These are phyloP conservation scores for Ustilago trichophora DNA, from an alignment of 1,284 basidiomycete genomes.

Conservation along the genomic window DNA sequence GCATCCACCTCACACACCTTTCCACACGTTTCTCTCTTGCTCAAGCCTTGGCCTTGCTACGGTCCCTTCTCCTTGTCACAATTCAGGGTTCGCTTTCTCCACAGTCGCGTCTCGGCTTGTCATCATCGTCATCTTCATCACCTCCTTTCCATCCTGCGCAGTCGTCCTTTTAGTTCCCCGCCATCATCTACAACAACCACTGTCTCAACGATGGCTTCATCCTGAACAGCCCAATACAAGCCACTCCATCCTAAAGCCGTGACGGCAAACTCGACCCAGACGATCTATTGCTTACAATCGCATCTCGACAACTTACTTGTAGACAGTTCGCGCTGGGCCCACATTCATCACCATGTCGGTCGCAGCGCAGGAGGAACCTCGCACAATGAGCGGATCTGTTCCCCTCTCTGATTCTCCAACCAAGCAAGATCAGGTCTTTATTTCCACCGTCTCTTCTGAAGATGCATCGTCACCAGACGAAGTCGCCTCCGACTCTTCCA, in stretches of 20 bases:
- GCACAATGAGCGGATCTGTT: background rate
- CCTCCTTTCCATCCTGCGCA: too few relatives aligned
- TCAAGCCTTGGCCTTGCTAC: too few relatives aligned
- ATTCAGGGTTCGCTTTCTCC: slow-evolving; percentile 1
- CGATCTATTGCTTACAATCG: too few relatives aligned
- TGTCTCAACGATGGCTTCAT: too few relatives aligned
- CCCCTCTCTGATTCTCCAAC: slow-evolving; percentile 12
- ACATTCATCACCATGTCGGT: slow-evolving; percentile 13
- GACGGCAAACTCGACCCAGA: too few relatives aligned
- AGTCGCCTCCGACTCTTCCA: slow-evolving; percentile 17
- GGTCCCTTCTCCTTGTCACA: background rate
- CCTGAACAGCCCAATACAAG: too few relatives aligned
- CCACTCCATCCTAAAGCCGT: too few relatives aligned
- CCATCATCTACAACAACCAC: too few relatives aligned
- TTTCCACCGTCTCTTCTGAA: slow-evolving; percentile 11
- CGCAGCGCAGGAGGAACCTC: slow-evolving; percentile 1
- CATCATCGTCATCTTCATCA: background rate
- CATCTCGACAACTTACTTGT: background rate
- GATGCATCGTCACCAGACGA: slow-evolving; percentile 23
- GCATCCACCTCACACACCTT: too few relatives aligned
- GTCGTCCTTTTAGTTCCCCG: too few relatives aligned
- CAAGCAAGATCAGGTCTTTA: slow-evolving; percentile 5
- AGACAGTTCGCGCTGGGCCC: background rate
- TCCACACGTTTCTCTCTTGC: too few relatives aligned
- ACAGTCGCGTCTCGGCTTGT: background rate